A percentile compares a stretch with the other conserved stretches of the same genome.
These are phyloP conservation scores for Micromonas commoda DNA, from an alignment of 139 green algal genomes.

Conservation along the genomic window DNA sequence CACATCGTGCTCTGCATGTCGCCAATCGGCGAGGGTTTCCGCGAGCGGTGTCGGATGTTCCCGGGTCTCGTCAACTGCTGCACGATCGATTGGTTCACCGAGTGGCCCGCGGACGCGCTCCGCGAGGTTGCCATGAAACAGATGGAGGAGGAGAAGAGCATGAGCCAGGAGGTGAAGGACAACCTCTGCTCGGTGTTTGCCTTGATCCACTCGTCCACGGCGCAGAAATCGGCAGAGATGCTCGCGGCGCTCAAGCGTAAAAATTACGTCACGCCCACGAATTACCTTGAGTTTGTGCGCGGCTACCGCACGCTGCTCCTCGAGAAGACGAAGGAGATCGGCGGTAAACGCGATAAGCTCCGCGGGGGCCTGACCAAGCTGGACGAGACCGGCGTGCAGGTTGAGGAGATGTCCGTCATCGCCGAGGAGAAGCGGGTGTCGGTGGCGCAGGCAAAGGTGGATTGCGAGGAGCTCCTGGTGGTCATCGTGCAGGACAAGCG, in stretches of 20 bases:
- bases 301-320: constrained; percentile 59
- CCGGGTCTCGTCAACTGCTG: constrained; percentile 76
- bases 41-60: constrained; percentile 68
- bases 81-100: constrained; percentile 81
- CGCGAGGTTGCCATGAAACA: constrained; percentile 54
- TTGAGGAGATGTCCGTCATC: constrained; percentile 66
- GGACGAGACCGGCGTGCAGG: constrained; percentile 60
- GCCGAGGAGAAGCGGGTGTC: constrained; percentile 67
- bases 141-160: constrained; percentile 45
- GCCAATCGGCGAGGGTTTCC: constrained; percentile 67
- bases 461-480: constrained; percentile 82
- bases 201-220: constrained; percentile 56
- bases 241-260: constrained; percentile 51
- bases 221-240: constrained; percentile 50
- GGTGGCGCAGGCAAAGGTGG: constrained; percentile 67
- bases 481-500: constrained; percentile 84
- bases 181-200: constrained; percentile 64
- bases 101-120: constrained; percentile 69
- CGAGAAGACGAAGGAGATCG: constrained; percentile 60
- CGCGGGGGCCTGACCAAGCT: constrained; percentile 68
- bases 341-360: constrained; percentile 62
- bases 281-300: constrained; percentile 69
- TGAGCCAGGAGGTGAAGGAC: constrained; percentile 49
- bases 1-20: constrained; percentile 72
- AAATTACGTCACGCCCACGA: constrained; percentile 74